Base-by-base conservation (phyloP, 345 rosid genomes). In the Gossypium herbaceum region DNA sequence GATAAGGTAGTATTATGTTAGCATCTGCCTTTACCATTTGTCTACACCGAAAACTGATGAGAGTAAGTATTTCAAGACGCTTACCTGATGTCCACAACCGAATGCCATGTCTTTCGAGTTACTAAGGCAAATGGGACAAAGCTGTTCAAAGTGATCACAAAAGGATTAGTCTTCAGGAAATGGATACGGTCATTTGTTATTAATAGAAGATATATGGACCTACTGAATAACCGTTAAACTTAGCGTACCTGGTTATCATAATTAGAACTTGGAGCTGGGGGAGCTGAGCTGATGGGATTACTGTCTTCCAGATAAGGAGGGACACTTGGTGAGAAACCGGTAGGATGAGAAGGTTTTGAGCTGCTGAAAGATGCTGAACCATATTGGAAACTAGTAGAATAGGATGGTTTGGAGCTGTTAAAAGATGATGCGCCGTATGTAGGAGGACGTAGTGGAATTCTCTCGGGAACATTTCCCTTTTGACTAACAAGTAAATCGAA, bases 401-500 rank as follows among this genome's bases (percentile, higher is more conserved):
- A 78, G 63, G 85, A 84, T 81, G 85, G 70, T 73, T 86, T 82
- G 57, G 81, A 78, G 67, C 59, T 69, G 73, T 73, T 73, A 20
- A 67, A 75, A 61, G 90, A 83, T 48, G 90, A 66, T 41, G 79
- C 71, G n/a, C 86, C 83, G 65, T 84, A 79, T 29, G 82, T 73
- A 52, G 98, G 97, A 51, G 98, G 96, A 29, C 93, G 96, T 73
- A 93, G 88, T 63, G 97, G 81, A 82, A 90, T 77, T 85, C 92
- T 87, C 84, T 81, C 84, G 12, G 89, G 73, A 60, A 60, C 9
- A 25, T 60, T 60, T 60, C 41, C 41, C n/a, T 60, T 60, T 27
- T 41, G 41, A 27, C n/a, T 25, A 60, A 60, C 10, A 66, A 64
- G 60, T 62, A 77, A 64, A 6, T 55, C 1, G 25, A 66, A 34